Conservation (phyloP, 2,329 filamentous ascomycete genomes). For the Huntiella omanensis region DNA sequence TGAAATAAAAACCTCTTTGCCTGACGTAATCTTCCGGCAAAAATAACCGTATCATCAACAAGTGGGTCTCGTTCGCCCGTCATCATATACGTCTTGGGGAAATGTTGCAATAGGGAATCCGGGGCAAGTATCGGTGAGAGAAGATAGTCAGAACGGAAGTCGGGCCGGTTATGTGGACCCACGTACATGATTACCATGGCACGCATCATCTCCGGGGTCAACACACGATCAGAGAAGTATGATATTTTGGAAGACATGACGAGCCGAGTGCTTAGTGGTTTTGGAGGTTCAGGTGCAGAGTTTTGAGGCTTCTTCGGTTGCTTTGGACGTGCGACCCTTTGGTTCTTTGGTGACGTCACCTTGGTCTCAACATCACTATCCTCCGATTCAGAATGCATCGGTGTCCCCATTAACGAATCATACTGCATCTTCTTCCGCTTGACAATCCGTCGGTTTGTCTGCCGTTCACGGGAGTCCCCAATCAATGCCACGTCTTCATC, state of each 20-base stretch:
- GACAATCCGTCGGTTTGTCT: slow-evolving; percentile 61
- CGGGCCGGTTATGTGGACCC: slow-evolving; percentile 77
- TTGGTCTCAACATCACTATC: slow-evolving; percentile 18
- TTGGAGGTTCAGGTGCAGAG: slow-evolving; percentile 21
- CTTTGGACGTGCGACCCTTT: not conserved
- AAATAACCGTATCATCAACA: slow-evolving; percentile 93
- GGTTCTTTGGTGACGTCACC: not conserved
- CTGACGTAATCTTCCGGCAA: slow-evolving; percentile 71
- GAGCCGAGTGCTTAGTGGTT: slow-evolving; percentile 60
- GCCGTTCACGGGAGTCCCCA: slow-evolving; percentile 58
- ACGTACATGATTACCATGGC: slow-evolving; percentile 98
- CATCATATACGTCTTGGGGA: slow-evolving; percentile 85
- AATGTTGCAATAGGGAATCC: slow-evolving; percentile 61
- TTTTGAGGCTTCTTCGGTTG: slow-evolving; percentile 11
- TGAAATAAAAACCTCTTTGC: slow-evolving; percentile 12
- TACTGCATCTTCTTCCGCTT: slow-evolving; percentile 80
- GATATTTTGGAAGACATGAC: slow-evolving; percentile 95
- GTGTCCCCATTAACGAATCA: slow-evolving; percentile 63
- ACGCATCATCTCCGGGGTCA: slow-evolving; percentile 96
- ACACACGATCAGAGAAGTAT: slow-evolving; percentile 87
- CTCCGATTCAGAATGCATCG: slow-evolving; percentile 62
- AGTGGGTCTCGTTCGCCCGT: slow-evolving; percentile 90
- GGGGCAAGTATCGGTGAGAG: slow-evolving; percentile 81
- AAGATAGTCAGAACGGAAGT: slow-evolving; percentile 80
- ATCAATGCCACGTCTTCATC: slow-evolving; percentile 95